Conservation (phyloP, 352 stramenopile genomes). For the Pythium myriotylum region DNA sequence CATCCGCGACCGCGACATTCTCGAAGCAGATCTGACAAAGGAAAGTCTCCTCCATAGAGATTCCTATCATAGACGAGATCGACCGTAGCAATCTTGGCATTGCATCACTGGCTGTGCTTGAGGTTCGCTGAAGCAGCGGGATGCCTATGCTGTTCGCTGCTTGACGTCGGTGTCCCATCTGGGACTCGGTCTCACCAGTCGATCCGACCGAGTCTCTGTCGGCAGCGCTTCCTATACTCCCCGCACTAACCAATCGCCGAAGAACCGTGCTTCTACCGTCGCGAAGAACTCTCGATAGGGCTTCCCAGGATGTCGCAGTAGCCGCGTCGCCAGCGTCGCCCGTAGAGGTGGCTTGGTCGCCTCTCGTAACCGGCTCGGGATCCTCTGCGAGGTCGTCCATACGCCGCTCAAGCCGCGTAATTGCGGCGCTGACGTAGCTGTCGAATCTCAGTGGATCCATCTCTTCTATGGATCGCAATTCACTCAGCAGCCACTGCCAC, state of each 20-base stretch:
- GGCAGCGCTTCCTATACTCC: not conserved
- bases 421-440: not conserved
- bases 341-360: not conserved
- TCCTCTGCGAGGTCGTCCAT: conserved; percentile 2
- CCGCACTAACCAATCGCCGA: not conserved
- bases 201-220: not conserved
- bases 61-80: conserved; percentile 27
- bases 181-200: not conserved
- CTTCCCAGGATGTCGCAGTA: not conserved
- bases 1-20: conserved; percentile 40
- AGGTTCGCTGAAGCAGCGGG: conserved; percentile 20
- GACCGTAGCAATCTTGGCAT: conserved; percentile 18
- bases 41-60: conserved; percentile 76
- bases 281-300: not conserved
- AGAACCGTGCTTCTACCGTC: not conserved
- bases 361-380: not conserved
- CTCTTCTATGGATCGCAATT: conserved; percentile 21
- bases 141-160: conserved; percentile 2
- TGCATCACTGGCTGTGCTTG: conserved; percentile 16
- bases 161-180: not conserved
- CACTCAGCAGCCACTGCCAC: conserved; percentile 18
- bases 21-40: conserved; percentile 83
- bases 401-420: conserved; percentile 9
- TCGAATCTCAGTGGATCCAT: conserved; percentile 16
- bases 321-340: not conserved